phyloP scores from a whole-genome alignment of 805 yeast genomes.

The Saturnispora diversa region DNA sequence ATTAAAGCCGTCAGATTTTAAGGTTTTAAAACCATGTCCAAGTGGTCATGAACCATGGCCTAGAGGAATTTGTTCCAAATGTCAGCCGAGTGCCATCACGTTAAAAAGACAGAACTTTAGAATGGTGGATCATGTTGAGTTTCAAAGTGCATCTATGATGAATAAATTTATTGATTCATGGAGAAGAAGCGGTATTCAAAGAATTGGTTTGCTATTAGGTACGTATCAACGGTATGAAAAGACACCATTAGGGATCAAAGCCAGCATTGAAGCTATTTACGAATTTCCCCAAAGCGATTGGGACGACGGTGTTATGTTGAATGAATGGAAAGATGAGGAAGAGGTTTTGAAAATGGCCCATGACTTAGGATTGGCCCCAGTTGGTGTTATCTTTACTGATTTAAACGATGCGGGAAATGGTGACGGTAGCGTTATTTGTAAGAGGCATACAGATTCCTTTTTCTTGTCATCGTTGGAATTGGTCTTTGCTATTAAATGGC shows the following conservation, averaged over 20 bases:
- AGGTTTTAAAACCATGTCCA: conserved; percentile 55
- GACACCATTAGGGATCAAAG: conserved; percentile 90
- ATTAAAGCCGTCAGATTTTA: conserved; percentile 59
- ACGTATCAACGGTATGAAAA: conserved; percentile 66
- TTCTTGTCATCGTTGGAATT: conserved; percentile 86
- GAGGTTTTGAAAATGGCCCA: conserved; percentile 47
- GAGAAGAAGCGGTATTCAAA: conserved; percentile 82
- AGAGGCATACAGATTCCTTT: conserved; percentile 86
- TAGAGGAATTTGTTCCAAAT: conserved; percentile 85
- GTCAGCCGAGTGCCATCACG: conserved; percentile 95
- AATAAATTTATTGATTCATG: conserved; percentile 84
- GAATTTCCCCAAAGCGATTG: conserved; percentile 89
- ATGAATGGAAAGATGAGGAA: conserved; percentile 46
- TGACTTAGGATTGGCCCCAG: conserved; percentile 53
- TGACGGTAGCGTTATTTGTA: conserved; percentile 84
- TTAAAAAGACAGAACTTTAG: conserved; percentile 83
- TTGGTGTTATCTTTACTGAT: conserved; percentile 88
- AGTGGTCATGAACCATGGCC: conserved; percentile 94
- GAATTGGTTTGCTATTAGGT: conserved; percentile 83
- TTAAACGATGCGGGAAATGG: conserved; percentile 78
- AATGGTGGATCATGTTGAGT: conserved; percentile 97
- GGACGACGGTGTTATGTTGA: conserved; percentile 69
- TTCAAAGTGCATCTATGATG: conserved; percentile 62
- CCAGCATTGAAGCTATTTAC: conserved; percentile 86
- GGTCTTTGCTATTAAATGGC: conserved; percentile 73